Conservation (phyloP, 495 filamentous ascomycete genomes). For the Diplogelasinospora grovesii region DNA sequence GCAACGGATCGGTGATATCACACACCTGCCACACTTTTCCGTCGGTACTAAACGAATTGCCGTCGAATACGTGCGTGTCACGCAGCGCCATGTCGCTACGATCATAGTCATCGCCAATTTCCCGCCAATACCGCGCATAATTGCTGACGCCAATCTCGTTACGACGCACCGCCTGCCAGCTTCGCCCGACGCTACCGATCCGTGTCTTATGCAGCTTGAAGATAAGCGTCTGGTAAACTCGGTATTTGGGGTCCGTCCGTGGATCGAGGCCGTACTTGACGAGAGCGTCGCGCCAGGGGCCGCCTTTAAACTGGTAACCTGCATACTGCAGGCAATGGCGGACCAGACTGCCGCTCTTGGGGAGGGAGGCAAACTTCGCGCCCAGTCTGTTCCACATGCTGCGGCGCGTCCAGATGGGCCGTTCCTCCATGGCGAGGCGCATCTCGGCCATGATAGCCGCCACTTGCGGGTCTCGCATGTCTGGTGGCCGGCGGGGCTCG, state of each 20-base stretch:
- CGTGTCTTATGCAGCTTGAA: conserved; percentile 54
- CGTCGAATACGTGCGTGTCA: conserved; percentile 74
- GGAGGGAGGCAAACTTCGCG: conserved; percentile 33
- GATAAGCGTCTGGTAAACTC: conserved; percentile 79
- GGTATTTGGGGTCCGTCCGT: conserved; percentile 62
- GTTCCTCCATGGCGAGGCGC: conserved; percentile 53
- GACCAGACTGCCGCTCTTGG: conserved; percentile 43
- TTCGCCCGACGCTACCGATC: conserved; percentile 36
- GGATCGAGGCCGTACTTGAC: conserved; percentile 83
- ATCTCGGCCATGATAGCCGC: conserved; percentile 54
- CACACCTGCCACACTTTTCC: conserved; percentile 90
- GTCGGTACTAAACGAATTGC: conserved; percentile 56
- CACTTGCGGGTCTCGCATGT: conserved; percentile 44
- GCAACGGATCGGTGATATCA: conserved; percentile 76
- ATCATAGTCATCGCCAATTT: conserved; percentile 30
- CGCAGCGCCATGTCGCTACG: conserved; percentile 29
- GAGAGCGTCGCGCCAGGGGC: conserved; percentile 84
- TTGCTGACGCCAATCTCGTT: conserved; percentile 24
- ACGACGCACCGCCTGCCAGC: conserved; percentile 34
- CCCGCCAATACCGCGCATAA: conserved; percentile 27
- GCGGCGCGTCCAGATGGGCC: conserved; percentile 82
- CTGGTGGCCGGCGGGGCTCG: conserved; percentile 28
- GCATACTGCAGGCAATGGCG: conserved; percentile 65
- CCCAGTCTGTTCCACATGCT: conserved; percentile 63
- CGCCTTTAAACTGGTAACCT: conserved; percentile 82